These are phyloP conservation scores for Oleoguttula mirabilis DNA, from an alignment of 495 filamentous ascomycete genomes.

Conservation along the genomic window DNA sequence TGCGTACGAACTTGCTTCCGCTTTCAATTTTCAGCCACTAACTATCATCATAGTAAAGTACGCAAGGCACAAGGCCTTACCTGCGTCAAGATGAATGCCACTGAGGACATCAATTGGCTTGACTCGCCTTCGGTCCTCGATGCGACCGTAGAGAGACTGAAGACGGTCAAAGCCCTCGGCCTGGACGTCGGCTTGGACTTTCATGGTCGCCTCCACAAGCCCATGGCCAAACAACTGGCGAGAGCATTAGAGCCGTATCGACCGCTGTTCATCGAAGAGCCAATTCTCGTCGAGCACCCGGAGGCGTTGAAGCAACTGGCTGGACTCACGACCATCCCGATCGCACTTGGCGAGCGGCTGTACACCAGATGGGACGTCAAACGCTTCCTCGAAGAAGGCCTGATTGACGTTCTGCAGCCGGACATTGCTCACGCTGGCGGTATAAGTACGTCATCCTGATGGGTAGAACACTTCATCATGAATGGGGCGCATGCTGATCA, in stretches of 20 bases:
- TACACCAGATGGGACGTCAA: conserved; percentile 63
- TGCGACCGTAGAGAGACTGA: conserved; percentile 52
- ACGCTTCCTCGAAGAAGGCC: conserved; percentile 54
- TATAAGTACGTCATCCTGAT: too few species aligned
- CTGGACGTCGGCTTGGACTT: conserved; percentile 65
- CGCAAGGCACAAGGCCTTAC: conserved; percentile 62
- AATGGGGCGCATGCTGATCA: too few species aligned
- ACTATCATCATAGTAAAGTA: conserved; percentile 27
- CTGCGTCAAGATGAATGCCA: conserved; percentile 70
- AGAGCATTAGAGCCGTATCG: conserved; percentile 54
- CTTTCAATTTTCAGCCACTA: not conserved
- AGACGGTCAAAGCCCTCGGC: conserved; percentile 55
- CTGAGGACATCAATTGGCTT: conserved; percentile 65
- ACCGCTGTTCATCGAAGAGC: conserved; percentile 69
- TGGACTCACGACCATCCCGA: conserved; percentile 49
- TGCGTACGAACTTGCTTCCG: too few species aligned
- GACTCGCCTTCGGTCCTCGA: conserved; percentile 55
- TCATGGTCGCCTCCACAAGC: conserved; percentile 65
- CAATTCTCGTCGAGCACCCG: conserved; percentile 57
- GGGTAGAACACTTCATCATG: too few species aligned
- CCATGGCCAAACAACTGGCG: conserved; percentile 68
- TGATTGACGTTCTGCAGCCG: conserved; percentile 62
- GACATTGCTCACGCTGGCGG: conserved; percentile 56
- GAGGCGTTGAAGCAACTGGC: conserved; percentile 56
- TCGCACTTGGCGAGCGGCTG: conserved; percentile 64